Evolutionary conservation across 1,284 basidiomycete species (phyloP).

Genomic region (Kwoniella shivajii): DNA sequence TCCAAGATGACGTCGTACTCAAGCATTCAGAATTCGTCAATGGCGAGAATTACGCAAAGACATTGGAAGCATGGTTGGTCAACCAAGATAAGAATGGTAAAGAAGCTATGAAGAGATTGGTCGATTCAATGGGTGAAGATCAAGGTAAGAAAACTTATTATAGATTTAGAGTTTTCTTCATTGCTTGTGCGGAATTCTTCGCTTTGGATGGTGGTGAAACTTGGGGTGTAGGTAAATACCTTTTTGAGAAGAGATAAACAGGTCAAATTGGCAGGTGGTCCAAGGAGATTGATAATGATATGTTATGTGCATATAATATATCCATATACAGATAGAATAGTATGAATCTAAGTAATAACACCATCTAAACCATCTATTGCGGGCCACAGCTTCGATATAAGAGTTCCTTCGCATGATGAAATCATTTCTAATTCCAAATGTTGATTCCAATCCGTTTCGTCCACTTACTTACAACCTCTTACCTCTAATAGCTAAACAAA

Average conservation of each 20-base stretch:
- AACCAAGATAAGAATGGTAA: slow-evolving; percentile 63
- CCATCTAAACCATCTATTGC: no score
- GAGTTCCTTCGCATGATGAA: no score
- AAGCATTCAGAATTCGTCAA: slow-evolving; percentile 67
- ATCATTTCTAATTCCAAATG: no score
- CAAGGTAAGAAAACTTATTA: slow-evolving; percentile 66
- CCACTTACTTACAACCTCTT: background rate
- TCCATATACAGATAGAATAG: background rate
- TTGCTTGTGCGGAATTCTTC: slow-evolving; percentile 75
- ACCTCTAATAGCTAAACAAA: slow-evolving; percentile 22
- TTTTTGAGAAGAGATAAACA: slow-evolving; percentile 56
- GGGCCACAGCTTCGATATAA: no score
- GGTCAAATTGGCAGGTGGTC: background rate
- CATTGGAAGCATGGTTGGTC: slow-evolving; percentile 70
- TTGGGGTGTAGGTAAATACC: slow-evolving; percentile 63
- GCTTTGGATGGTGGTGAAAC: slow-evolving; percentile 67
- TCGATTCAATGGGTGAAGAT: slow-evolving; percentile 57
- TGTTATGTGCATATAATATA: background rate
- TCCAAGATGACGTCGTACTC: slow-evolving; percentile 67
- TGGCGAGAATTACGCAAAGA: slow-evolving; percentile 68
- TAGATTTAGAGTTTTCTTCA: slow-evolving; percentile 72
- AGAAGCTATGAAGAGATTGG: slow-evolving; percentile 61
- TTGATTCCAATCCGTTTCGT: background rate
- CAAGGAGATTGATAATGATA: background rate
- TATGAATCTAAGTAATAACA: no score